These are phyloP conservation scores for Cylindrodendrum hubeiense DNA, from an alignment of 2,329 filamentous ascomycete genomes.

Conservation along the genomic window DNA sequence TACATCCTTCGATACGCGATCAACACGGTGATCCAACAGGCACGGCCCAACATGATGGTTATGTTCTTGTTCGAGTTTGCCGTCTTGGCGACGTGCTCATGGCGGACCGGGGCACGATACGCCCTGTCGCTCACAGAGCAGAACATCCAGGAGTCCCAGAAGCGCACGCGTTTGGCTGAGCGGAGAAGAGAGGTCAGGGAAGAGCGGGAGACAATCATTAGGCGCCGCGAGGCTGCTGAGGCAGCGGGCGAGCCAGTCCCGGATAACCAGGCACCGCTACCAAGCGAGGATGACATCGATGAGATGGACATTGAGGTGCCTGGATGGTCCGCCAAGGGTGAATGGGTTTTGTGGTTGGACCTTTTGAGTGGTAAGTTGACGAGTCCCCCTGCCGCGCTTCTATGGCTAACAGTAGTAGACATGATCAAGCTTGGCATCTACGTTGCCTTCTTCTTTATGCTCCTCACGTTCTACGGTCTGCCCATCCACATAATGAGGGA, in stretches of 20 bases:
- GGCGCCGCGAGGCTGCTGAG: slow-evolving; percentile 61
- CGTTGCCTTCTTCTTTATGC: slow-evolving; percentile 90
- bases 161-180: slow-evolving; percentile 74
- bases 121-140: slow-evolving; percentile 82
- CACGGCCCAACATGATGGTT: slow-evolving; percentile 98
- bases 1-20: slow-evolving; percentile 86
- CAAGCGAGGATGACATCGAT: slow-evolving; percentile 81
- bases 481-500: slow-evolving; percentile 98
- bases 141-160: slow-evolving; percentile 80
- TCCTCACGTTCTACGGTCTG: slow-evolving; percentile 93
- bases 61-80: slow-evolving; percentile 99
- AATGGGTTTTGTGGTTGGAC: slow-evolving; percentile 91
- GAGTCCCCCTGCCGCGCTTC: slow-evolving; percentile 1
- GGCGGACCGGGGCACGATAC: slow-evolving; percentile 85
- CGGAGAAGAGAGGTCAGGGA: slow-evolving; percentile 76
- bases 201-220: slow-evolving; percentile 65
- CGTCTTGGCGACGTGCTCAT: slow-evolving; percentile 82
- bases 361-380: slow-evolving; percentile 76
- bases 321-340: slow-evolving; percentile 96
- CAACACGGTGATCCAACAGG: slow-evolving; percentile 85
- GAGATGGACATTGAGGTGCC: slow-evolving; percentile 96
- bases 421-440: slow-evolving; percentile 93
- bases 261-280: slow-evolving; percentile 62
- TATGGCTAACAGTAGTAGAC: slow-evolving; percentile 63
- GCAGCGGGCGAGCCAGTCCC: slow-evolving; percentile 70